Conservation (phyloP, 2,329 filamentous ascomycete genomes). For the Aspergillus tamarii region DNA sequence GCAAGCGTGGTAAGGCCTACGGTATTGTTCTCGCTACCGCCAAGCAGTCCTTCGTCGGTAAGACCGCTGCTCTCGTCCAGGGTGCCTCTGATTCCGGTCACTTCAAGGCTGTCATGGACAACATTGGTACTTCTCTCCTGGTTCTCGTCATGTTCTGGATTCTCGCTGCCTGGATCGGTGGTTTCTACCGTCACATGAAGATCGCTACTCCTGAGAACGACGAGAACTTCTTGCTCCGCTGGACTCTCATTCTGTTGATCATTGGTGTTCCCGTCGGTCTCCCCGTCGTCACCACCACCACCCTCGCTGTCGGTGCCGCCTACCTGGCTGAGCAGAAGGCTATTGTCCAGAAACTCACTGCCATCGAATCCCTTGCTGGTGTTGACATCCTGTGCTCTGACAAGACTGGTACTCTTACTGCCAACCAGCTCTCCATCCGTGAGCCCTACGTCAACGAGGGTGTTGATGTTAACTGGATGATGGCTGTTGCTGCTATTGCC, state of each 20-base stretch:
- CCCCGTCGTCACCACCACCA: constrained; percentile 77
- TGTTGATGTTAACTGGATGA: constrained; percentile 82
- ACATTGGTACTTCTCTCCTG: constrained; percentile 72
- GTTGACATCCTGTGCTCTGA: constrained; percentile 80
- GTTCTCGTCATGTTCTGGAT: constrained; percentile 80
- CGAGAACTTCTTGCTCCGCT: constrained; percentile 68
- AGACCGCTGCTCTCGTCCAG: constrained; percentile 73
- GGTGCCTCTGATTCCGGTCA: constrained; percentile 76
- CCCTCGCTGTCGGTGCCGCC: constrained; percentile 74
- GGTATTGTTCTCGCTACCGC: constrained; percentile 69
- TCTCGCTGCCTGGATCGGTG: constrained; percentile 74
- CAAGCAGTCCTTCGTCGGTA: constrained; percentile 74
- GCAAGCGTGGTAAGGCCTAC: constrained; percentile 79
- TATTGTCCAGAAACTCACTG: constrained; percentile 78
- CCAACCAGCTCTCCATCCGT: constrained; percentile 70
- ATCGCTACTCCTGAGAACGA: constrained; percentile 57
- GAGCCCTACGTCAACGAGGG: constrained; percentile 77
- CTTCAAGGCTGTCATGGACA: constrained; percentile 85
- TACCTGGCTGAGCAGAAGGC: constrained; percentile 78
- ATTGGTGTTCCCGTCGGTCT: constrained; percentile 80
- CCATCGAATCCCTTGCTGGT: constrained; percentile 74
- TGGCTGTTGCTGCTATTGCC: constrained; percentile 76
- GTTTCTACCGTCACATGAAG: constrained; percentile 72
- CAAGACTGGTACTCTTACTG: constrained; percentile 73
- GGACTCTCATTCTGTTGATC: constrained; percentile 72